Conservation (phyloP, 306 rosid genomes). For the Fragaria ananassa region DNA sequence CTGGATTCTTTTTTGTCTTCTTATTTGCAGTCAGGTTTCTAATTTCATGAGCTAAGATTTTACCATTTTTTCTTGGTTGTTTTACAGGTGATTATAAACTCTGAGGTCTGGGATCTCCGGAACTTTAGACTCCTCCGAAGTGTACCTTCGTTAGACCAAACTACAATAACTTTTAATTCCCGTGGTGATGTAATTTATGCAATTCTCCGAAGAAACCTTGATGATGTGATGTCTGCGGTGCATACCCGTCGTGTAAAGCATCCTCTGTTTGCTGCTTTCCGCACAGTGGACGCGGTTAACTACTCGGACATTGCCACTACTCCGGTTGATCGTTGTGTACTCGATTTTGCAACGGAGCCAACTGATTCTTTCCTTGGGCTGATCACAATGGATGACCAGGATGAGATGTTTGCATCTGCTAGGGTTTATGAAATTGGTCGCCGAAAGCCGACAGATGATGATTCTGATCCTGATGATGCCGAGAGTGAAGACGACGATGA, state of each 20-base stretch:
- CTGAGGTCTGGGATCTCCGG: slow-evolving; percentile 99
- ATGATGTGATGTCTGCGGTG: slow-evolving; percentile 91
- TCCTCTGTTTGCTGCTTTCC: slow-evolving; percentile 82
- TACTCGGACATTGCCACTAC: slow-evolving; percentile 90
- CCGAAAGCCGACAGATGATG: slow-evolving; percentile 86
- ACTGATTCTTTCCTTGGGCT: slow-evolving; percentile 94
- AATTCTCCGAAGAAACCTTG: slow-evolving; percentile 82
- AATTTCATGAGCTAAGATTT: not conserved
- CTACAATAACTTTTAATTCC: slow-evolving; percentile 78
- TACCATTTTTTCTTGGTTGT: not conserved
- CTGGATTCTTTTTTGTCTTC: not conserved
- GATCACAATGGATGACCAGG: slow-evolving; percentile 94
- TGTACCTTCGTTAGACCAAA: slow-evolving; percentile 94
- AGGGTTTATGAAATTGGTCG: slow-evolving; percentile 93
- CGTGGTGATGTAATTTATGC: slow-evolving; percentile 99
- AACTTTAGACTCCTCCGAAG: slow-evolving; percentile 82
- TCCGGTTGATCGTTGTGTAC: slow-evolving; percentile 92
- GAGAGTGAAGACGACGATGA: slow-evolving; percentile 91
- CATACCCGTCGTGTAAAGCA: slow-evolving; percentile 84
- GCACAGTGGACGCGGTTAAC: slow-evolving; percentile 93
- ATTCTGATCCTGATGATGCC: slow-evolving; percentile 97
- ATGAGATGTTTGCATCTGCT: slow-evolving; percentile 87
- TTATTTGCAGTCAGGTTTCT: not conserved
- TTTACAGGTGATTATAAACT: slow-evolving; percentile 85
- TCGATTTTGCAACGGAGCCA: slow-evolving; percentile 84